Percentiles rank a stretch among this genome's conserved stretches.
These are phyloP conservation scores for Citrullus colocynthis DNA, from an alignment of 306 rosid species.

Conservation along the genomic window DNA sequence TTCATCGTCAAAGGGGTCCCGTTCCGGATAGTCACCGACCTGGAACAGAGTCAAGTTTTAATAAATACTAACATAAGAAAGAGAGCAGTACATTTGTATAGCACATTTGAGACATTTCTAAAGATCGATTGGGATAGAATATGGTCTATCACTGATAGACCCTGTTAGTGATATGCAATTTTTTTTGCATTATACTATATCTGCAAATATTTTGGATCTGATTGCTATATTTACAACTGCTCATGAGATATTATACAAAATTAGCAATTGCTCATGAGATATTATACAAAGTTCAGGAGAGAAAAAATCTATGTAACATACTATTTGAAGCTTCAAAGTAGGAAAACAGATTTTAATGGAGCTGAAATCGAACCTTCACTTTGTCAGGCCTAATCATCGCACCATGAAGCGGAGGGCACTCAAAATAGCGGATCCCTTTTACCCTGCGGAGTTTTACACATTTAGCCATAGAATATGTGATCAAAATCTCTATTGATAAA, in stretches of 20 bases:
- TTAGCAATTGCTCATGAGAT: background rate
- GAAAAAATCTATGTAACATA: background rate
- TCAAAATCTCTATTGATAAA: background rate
- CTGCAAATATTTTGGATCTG: too few relatives aligned
- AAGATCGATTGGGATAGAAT: background rate
- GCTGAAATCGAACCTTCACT: slow-evolving; percentile 55
- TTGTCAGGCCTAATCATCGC: slow-evolving; percentile 83
- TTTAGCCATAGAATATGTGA: background rate
- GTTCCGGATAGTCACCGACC: slow-evolving; percentile 92
- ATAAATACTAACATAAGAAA: background rate
- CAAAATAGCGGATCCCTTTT: slow-evolving; percentile 69
- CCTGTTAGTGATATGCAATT: too few relatives aligned
- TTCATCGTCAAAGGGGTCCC: slow-evolving; percentile 79
- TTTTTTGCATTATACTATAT: too few relatives aligned
- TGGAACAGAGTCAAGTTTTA: slow-evolving; percentile 17
- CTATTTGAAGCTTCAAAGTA: background rate
- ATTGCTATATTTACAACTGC: too few relatives aligned
- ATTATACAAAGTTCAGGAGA: background rate
- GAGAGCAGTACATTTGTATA: background rate
- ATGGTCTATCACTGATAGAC: too few relatives aligned
- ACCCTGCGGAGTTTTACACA: slow-evolving; percentile 35
- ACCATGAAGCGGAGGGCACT: slow-evolving; percentile 71
- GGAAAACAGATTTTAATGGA: background rate
- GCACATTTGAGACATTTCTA: background rate
- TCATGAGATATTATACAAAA: background rate